These are phyloP conservation scores for Cladosporium sp. DNA, from an alignment of 2,329 filamentous ascomycete species.

Conservation along the genomic window DNA sequence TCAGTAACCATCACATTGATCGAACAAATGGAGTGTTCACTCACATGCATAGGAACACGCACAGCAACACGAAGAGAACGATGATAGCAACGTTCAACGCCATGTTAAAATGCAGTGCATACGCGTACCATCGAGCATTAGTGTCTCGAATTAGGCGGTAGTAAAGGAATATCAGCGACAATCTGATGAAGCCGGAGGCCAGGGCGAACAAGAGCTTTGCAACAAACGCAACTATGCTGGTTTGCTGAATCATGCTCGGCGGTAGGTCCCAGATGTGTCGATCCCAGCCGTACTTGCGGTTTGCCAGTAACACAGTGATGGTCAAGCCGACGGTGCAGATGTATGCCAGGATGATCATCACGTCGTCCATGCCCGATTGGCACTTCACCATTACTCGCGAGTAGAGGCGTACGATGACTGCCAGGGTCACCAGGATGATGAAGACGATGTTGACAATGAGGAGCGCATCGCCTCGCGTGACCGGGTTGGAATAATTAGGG, in stretches of 20 bases:
- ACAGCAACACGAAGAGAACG: constrained; percentile 35
- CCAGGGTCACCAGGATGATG: constrained; percentile 34
- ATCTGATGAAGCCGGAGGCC: constrained; percentile 40
- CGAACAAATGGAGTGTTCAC: constrained; percentile 9
- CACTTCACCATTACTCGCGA: constrained; percentile 38
- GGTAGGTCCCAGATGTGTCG: constrained; percentile 42
- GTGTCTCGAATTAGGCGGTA: constrained; percentile 42
- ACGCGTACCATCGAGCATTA: constrained; percentile 35
- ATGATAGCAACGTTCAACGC: constrained; percentile 35
- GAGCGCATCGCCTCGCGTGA: constrained; percentile 36
- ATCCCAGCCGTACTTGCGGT: constrained; percentile 39
- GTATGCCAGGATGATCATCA: constrained; percentile 38
- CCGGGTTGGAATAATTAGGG: constrained; percentile 40
- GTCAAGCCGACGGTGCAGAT: constrained; percentile 39
- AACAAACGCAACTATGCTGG: constrained; percentile 38
- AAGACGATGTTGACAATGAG: constrained; percentile 38
- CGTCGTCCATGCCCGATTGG: constrained; percentile 42
- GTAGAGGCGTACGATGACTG: constrained; percentile 37
- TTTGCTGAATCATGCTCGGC: constrained; percentile 18
- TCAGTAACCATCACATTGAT: not conserved
- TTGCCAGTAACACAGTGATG: constrained; percentile 38
- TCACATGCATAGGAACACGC: constrained; percentile 38
- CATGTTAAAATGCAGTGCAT: constrained; percentile 36
- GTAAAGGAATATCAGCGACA: constrained; percentile 45
- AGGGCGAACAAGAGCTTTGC: constrained; percentile 41